Conservation (phyloP, 805 yeast species). For the Lipomyces chichibuensis region DNA sequence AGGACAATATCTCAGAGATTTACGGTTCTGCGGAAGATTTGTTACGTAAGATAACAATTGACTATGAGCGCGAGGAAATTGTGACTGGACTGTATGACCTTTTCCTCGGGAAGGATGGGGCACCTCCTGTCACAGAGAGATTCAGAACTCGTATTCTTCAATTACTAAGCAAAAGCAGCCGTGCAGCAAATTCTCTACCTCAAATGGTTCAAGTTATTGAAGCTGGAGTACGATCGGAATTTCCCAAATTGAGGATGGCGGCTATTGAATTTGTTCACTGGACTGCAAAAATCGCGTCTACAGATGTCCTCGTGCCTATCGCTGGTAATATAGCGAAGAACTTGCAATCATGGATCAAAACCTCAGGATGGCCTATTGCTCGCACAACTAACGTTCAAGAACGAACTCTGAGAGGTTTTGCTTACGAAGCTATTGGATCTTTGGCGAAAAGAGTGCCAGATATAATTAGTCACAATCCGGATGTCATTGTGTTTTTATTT, state of each 20-base stretch:
- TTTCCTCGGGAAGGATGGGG: constrained; percentile 54
- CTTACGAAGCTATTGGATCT: constrained; percentile 79
- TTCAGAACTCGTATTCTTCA: constrained; percentile 47
- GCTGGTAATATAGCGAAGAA: constrained; percentile 29
- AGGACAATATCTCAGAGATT: constrained; percentile 60
- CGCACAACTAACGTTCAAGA: constrained; percentile 19
- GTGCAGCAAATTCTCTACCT: constrained; percentile 53
- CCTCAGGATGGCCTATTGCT: constrained; percentile 44
- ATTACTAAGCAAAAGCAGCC: constrained; percentile 55
- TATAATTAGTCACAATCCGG: constrained; percentile 50
- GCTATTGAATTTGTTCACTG: constrained; percentile 69
- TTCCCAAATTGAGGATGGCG: constrained; percentile 55
- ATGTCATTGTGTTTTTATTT: constrained; percentile 66
- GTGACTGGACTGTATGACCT: constrained; percentile 53
- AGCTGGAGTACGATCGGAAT: constrained; percentile 60
- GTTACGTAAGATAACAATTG: constrained; percentile 55
- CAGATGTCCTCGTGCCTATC: constrained; percentile 27
- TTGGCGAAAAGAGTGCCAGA: constrained; percentile 43
- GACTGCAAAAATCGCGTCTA: constrained; percentile 50
- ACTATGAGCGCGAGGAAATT: constrained; percentile 55
- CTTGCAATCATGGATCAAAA: constrained; percentile 35
- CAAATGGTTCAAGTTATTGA: constrained; percentile 54
- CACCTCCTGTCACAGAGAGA: constrained; percentile 59
- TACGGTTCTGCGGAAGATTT: constrained; percentile 58
- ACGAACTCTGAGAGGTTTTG: constrained; percentile 56